Conservation (phyloP, 345 rosid genomes). For the Cochlearia excelsa region DNA sequence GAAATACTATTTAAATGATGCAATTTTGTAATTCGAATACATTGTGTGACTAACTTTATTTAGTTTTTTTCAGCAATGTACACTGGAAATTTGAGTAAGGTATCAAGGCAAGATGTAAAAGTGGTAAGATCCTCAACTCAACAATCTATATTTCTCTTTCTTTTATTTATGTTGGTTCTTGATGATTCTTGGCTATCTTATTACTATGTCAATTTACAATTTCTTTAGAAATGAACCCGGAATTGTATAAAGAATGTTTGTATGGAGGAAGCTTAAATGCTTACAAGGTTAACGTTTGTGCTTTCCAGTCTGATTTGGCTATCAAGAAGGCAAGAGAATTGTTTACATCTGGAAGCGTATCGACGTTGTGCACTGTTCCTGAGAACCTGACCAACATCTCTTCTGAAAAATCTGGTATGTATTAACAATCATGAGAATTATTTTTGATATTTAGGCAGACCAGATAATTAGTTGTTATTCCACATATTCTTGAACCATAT, state of each 20-base stretch:
- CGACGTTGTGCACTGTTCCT: conserved; percentile 70
- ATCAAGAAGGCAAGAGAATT: conserved; percentile 82
- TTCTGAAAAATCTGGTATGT: conserved; percentile 75
- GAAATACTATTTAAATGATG: too few relatives aligned
- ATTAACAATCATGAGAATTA: conserved; percentile 13
- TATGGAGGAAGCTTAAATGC: conserved; percentile 61
- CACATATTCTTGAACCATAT: too few relatives aligned
- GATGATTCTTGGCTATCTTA: background rate
- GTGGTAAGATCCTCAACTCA: too few relatives aligned
- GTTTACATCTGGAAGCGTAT: conserved; percentile 70
- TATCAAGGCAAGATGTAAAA: too few relatives aligned
- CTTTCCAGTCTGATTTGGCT: conserved; percentile 72
- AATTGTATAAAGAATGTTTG: conserved; percentile 42
- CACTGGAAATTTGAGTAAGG: too few relatives aligned
- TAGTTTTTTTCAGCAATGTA: too few relatives aligned
- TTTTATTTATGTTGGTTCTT: too few relatives aligned
- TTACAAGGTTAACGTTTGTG: conserved; percentile 54
- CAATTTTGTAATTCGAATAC: too few relatives aligned
- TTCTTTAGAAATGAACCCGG: conserved; percentile 52
- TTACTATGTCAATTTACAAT: conserved; percentile 49
- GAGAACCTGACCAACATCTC: conserved; percentile 87
- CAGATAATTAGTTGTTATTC: too few relatives aligned
- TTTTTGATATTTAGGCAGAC: background rate
- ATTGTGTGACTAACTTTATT: too few relatives aligned
- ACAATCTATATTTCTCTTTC: too few relatives aligned